Base-by-base conservation (phyloP, 345 rosid genomes). In the Kernera saxatilis region DNA sequence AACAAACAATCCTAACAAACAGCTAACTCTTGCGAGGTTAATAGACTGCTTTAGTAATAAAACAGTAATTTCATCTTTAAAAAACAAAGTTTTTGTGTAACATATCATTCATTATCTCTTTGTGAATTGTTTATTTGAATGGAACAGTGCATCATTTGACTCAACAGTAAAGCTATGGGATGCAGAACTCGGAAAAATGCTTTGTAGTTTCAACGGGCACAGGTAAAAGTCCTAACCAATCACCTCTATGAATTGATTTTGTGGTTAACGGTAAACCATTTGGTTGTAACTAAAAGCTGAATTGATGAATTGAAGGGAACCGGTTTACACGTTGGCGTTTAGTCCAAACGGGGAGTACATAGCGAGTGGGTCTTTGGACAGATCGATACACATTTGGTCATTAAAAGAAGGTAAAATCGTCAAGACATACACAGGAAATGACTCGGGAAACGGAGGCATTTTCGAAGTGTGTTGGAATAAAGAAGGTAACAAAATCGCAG, bases 81-180 rank as follows among this genome's bases (percentile, higher is more conserved):
- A 9, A 25, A 8, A 9, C 5, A 29, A 44, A 29, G 27, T 25
- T 6, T 29, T 29, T 29, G 15, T 41, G 49, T 29, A 19, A 5
- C 49, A 32, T 18, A 23, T 40, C 19, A 11, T 1, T 67, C 17
- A 41, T 33, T 18, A 26, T 53, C 3, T 40, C 29, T 15, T 2
- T 46, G 10, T 37, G 40, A n/a, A n/a, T 62, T 63, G 44, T 36
- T 44, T 44, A 43, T 63, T 40, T 40, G 40, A 50, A 67, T 74
- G 49, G 52, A 10, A 49, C 84, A 95, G 98, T 85, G 99, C 99
- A 65, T 95, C 99, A 64, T 95, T 95, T 69, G 99, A 95, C 83
- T 92, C 97, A 18, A 82, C 99, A 0, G 98, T 95, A 61, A 95
- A 95, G 82, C 82, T 92, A 74, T 95, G 98, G 99, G 99, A 95